Conservation (phyloP, 164 flowering plant species). For the Vitis rupestris region DNA sequence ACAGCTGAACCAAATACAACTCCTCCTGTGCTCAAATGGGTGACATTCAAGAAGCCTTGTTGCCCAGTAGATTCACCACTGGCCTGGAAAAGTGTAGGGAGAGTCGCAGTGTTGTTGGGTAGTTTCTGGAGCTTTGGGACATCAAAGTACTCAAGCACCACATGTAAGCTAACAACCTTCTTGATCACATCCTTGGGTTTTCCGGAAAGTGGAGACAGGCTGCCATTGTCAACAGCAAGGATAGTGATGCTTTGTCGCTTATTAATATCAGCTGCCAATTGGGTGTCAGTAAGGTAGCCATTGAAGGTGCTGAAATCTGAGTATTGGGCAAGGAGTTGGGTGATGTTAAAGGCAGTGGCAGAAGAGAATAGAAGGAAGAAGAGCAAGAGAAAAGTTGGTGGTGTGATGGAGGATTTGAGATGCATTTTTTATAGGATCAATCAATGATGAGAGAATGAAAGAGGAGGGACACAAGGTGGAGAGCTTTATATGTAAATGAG, state of each 20-base stretch:
- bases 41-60: conserved; percentile 29
- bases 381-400: neutral
- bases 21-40: conserved; percentile 1
- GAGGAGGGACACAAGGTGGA: too few species aligned
- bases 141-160: conserved; percentile 37
- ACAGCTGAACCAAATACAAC: conserved; percentile 27
- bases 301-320: conserved; percentile 26
- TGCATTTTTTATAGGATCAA: too few species aligned
- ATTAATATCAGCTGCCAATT: conserved; percentile 23
- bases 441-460: too few species aligned
- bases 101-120: conserved; percentile 5
- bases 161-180: conserved; percentile 27
- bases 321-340: conserved; percentile 4
- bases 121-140: conserved; percentile 20
- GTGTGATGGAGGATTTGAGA: neutral
- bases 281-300: conserved; percentile 13
- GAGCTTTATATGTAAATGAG: too few species aligned
- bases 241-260: conserved; percentile 26
- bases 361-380: neutral
- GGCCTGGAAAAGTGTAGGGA: conserved; percentile 33
- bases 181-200: conserved; percentile 14
- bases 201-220: conserved; percentile 7
- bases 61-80: conserved; percentile 22
- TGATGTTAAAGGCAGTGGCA: conserved; percentile 10
- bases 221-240: conserved; percentile 25